phyloP scores from a whole-genome alignment of 352 stramenopile species.

The Phytophthora megakarya region DNA sequence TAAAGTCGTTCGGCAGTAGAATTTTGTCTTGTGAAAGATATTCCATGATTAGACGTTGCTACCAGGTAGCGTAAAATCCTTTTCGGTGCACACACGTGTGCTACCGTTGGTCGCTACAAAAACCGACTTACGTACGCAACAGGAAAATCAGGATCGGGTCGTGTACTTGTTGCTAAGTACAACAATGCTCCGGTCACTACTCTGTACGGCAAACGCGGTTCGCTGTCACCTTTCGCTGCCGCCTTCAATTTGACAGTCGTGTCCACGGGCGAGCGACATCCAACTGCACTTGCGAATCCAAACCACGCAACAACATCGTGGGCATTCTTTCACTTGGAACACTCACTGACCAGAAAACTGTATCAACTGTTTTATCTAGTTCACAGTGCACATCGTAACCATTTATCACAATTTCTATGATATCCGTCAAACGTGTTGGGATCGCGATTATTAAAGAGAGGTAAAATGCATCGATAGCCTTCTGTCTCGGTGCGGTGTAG shows the following conservation, averaged over 20 bases:
- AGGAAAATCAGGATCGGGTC: slow-evolving; percentile 9
- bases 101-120: not conserved
- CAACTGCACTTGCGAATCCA: slow-evolving; percentile 7
- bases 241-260: slow-evolving; percentile 1
- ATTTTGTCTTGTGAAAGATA: not conserved
- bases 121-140: slow-evolving; percentile 24
- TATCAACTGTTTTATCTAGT: no score
- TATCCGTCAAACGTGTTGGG: no score
- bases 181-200: slow-evolving; percentile 13
- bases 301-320: not conserved
- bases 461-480: no score
- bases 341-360: no score
- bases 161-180: slow-evolving; percentile 31
- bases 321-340: no score
- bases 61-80: not conserved
- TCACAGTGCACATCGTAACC: no score
- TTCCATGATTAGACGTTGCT: slow-evolving; percentile 1
- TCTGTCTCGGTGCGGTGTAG: no score
- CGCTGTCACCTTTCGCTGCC: not conserved
- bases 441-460: no score
- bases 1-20: not conserved
- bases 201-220: not conserved
- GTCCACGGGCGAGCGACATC: slow-evolving; percentile 3
- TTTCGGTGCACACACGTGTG: slow-evolving; percentile 6
- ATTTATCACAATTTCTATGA: no score